phyloP scores from a whole-genome alignment of 192 early-diverging fungal species.

The Backusella australiensis region DNA sequence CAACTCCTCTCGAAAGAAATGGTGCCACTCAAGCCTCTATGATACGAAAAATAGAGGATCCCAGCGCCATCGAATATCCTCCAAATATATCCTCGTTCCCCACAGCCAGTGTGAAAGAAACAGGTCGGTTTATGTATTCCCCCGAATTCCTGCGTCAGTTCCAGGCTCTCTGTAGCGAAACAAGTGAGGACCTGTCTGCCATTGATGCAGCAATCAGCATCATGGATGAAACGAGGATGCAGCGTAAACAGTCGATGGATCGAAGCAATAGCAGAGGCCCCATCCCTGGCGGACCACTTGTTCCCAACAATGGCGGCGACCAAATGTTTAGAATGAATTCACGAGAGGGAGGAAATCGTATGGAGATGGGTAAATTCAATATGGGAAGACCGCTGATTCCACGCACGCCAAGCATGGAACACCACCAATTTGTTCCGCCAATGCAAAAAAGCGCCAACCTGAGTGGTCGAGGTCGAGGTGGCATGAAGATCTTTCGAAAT shows the following conservation, averaged over 20 bases:
- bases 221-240: slow-evolving; percentile 4
- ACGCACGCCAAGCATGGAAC: slow-evolving; percentile 36
- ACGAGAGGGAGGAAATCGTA: slow-evolving; percentile 11
- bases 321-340: slow-evolving; percentile 31
- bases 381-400: slow-evolving; percentile 40
- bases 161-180: slow-evolving; percentile 57
- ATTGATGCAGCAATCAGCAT: slow-evolving; percentile 39
- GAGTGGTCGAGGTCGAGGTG: slow-evolving; percentile 34
- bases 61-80: slow-evolving; percentile 42
- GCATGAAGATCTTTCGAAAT: slow-evolving; percentile 38
- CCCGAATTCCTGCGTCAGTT: slow-evolving; percentile 82
- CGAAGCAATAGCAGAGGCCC: slow-evolving; percentile 25
- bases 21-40: neutral
- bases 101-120: slow-evolving; percentile 35
- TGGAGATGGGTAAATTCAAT: slow-evolving; percentile 41
- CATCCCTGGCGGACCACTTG: neutral
- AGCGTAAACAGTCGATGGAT: slow-evolving; percentile 25
- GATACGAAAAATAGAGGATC: slow-evolving; percentile 40
- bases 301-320: slow-evolving; percentile 5
- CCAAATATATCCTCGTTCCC: slow-evolving; percentile 47
- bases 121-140: slow-evolving; percentile 66
- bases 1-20: neutral
- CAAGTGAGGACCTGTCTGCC: slow-evolving; percentile 54
- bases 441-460: neutral
- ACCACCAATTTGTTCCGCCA: slow-evolving; percentile 30